Evolutionary conservation across 2,329 filamentous ascomycete species (phyloP), one percentile per base, ranked within the genome.

Genomic region (Aspergillus sp.): DNA sequence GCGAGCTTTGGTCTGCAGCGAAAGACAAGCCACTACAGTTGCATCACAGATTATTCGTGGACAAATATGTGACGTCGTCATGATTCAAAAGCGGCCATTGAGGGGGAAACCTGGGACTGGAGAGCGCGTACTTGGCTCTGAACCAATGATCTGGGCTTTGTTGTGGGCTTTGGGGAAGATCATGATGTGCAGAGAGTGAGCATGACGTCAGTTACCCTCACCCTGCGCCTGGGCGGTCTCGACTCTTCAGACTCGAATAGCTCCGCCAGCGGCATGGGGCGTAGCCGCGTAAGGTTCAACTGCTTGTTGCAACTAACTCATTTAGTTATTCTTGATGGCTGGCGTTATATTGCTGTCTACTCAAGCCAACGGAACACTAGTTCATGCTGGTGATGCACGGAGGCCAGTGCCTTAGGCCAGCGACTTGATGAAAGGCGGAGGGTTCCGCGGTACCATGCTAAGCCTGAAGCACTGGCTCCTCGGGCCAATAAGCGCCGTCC

Each of bases 11-110:
- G 12, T 52, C 44, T 21, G 52, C 12, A 27, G 44, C 27, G 21
- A 37, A 31, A 43, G 41, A 25, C 37, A 48, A 55, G 41, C 21
- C 27, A 47, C 35, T 51, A 55, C 48, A 55, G 56, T 62, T 59
- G 54, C 49, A 49, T 57, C 46, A 52, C 46, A 15, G 39, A 17
- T 40, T n/a, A 12, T 54, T 23, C 37, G 12, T 47, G 33, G 31
- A 46, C 48, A 25, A 48, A 17, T 44, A 31, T 46, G 62, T 71
- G 69, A 71, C 69, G 69, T 71, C 65, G 68, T 66, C 65, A 70
- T 70, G 64, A 66, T 58, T 41, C 52, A 60, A 62, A n/a, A 52
- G 27, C 19, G 45, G n/a, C 43, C 44, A 45, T 35, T 40, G 21
- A 33, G 19, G 31, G n/a, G 17, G 14, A 49, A 55, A 33, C 17